A percentile compares a stretch with the other conserved stretches of the same genome.
These are phyloP conservation scores for Phytophthora lateralis DNA, from an alignment of 352 stramenopile species.

Conservation along the genomic window DNA sequence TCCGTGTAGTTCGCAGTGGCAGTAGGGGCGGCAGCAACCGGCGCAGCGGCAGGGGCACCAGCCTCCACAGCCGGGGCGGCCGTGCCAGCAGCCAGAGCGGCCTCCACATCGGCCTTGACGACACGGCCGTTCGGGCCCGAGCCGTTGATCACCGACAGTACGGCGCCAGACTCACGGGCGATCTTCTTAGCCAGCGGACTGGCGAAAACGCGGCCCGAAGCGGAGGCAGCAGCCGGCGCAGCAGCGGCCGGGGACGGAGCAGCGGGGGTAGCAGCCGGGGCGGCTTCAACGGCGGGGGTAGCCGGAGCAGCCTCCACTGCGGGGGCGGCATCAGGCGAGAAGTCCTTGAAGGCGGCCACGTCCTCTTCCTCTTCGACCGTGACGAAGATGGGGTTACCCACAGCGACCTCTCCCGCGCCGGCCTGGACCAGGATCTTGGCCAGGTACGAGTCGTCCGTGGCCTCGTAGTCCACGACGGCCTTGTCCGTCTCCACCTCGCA, in stretches of 20 bases:
- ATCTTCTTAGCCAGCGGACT: slow-evolving; percentile 95
- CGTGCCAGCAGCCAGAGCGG: slow-evolving; percentile 78
- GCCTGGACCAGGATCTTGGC: slow-evolving; percentile 94
- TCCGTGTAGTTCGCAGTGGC: slow-evolving; percentile 89
- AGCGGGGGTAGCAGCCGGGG: slow-evolving; percentile 22
- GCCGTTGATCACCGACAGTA: slow-evolving; percentile 74
- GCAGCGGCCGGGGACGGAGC: slow-evolving; percentile 19
- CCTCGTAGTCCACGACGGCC: slow-evolving; percentile 97
- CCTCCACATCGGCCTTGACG: slow-evolving; percentile 94
- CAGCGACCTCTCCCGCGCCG: slow-evolving; percentile 87
- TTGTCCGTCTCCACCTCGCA: slow-evolving; percentile 99
- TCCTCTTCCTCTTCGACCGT: slow-evolving; percentile 63
- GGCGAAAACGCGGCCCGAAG: slow-evolving; percentile 89
- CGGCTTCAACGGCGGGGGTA: slow-evolving; percentile 25
- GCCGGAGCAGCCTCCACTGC: slow-evolving; percentile 36
- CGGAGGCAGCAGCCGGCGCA: slow-evolving; percentile 20
- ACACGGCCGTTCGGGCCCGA: slow-evolving; percentile 91
- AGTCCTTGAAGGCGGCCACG: slow-evolving; percentile 60
- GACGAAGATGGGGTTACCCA: slow-evolving; percentile 76
- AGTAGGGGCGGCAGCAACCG: slow-evolving; percentile 41
- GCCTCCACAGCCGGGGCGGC: slow-evolving; percentile 34
- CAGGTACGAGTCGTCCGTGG: slow-evolving; percentile 94
- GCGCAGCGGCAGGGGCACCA: slow-evolving; percentile 29
- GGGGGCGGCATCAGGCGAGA: slow-evolving; percentile 47
- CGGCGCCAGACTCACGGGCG: slow-evolving; percentile 76